These are phyloP conservation scores for Lecanicillium sp. DNA, from an alignment of 2,329 filamentous ascomycete genomes.

Conservation along the genomic window DNA sequence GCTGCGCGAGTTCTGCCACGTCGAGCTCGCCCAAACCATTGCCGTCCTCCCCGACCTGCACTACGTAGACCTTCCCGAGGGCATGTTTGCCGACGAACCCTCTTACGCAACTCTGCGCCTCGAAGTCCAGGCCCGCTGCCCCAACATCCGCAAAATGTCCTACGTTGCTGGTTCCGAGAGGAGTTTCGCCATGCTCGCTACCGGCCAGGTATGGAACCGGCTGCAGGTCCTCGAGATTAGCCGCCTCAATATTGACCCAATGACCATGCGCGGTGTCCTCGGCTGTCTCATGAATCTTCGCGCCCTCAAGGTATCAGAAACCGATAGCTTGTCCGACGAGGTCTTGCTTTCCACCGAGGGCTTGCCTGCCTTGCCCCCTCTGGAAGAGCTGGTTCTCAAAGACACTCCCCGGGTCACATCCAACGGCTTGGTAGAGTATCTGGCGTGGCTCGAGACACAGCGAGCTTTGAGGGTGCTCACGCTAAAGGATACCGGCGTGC, in stretches of 20 bases:
- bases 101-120: conserved; percentile 68
- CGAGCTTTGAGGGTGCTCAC: conserved; percentile 58
- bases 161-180: conserved; percentile 73
- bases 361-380: conserved; percentile 63
- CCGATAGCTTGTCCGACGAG: conserved; percentile 64
- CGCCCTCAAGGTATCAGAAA: conserved; percentile 66
- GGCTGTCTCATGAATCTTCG: conserved; percentile 57
- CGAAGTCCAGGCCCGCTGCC: conserved; percentile 76
- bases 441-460: conserved; percentile 52
- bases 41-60: conserved; percentile 76
- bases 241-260: conserved; percentile 60
- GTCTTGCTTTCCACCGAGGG: conserved; percentile 60
- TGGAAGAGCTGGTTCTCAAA: conserved; percentile 66
- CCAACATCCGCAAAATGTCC: conserved; percentile 80
- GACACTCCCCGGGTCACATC: conserved; percentile 65
- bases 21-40: conserved; percentile 76
- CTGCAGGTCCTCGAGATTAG: conserved; percentile 67
- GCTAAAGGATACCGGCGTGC: conserved; percentile 64
- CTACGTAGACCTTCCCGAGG: conserved; percentile 86
- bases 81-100: conserved; percentile 74
- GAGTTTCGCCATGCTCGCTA: conserved; percentile 62
- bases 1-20: conserved; percentile 79
- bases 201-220: conserved; percentile 57
- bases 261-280: conserved; percentile 62
- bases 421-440: conserved; percentile 59